Evolutionary conservation across 2,329 filamentous ascomycete species (phyloP).

Genomic region (Pyrenochaeta sp.): DNA sequence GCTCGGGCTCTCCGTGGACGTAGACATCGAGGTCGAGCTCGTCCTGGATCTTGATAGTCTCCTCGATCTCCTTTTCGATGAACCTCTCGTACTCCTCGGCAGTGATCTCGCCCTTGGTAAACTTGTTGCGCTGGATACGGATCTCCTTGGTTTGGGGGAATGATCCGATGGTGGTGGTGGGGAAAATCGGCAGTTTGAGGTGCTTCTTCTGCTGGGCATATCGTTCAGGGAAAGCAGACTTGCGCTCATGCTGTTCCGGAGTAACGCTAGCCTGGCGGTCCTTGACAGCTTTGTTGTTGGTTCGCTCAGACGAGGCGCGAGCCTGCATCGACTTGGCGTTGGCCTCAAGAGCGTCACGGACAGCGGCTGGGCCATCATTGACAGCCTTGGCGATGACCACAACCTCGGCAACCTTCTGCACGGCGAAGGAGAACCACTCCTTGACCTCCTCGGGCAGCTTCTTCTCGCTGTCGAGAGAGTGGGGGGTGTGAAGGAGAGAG

Average conservation of each 20-base stretch:
- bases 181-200: slow-evolving; percentile 95
- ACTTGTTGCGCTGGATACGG: slow-evolving; percentile 94
- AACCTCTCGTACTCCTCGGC: slow-evolving; percentile 95
- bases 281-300: slow-evolving; percentile 98
- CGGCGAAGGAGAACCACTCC: slow-evolving; percentile 99
- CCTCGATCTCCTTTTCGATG: slow-evolving; percentile 98
- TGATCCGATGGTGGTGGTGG: slow-evolving; percentile 98
- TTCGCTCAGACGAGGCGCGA: slow-evolving; percentile 89
- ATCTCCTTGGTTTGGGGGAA: slow-evolving; percentile 99
- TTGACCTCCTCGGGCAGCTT: slow-evolving; percentile 91
- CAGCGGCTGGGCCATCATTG: slow-evolving; percentile 86
- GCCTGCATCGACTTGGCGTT: slow-evolving; percentile 94
- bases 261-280: slow-evolving; percentile 91
- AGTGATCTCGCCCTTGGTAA: slow-evolving; percentile 98
- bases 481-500: slow-evolving; percentile 97
- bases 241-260: slow-evolving; percentile 86
- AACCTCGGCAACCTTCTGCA: slow-evolving; percentile 92
- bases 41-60: slow-evolving; percentile 95
- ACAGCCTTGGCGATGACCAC: slow-evolving; percentile 96
- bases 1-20: slow-evolving; percentile 98
- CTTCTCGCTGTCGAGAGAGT: slow-evolving; percentile 98
- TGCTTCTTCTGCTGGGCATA: slow-evolving; percentile 89
- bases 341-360: slow-evolving; percentile 89
- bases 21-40: slow-evolving; percentile 97
- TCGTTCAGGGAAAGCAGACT: slow-evolving; percentile 85